Evolutionary conservation across 345 rosid genomes (phyloP).

Genomic region (Stellera chamaejasme): DNA sequence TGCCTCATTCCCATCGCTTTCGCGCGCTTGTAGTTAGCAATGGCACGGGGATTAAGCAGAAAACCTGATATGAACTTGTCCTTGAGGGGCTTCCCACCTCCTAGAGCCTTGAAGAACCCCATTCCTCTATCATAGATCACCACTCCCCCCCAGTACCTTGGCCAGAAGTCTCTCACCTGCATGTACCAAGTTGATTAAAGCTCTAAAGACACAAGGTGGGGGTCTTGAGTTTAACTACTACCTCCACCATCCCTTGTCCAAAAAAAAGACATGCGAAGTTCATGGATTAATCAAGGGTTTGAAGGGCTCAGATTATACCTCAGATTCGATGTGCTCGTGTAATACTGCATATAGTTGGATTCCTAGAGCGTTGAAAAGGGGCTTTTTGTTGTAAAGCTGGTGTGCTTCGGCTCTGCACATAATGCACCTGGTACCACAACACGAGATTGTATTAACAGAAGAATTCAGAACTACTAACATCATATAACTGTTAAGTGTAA

Average conservation of each 20-base stretch:
- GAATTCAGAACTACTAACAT: constrained; percentile 7
- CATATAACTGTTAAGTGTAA: not conserved
- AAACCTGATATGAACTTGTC: constrained; percentile 59
- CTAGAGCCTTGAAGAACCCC: constrained; percentile 63
- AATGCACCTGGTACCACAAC: constrained; percentile 40
- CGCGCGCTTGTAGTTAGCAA: constrained; percentile 58
- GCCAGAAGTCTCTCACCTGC: constrained; percentile 63
- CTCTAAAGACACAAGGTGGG: no score
- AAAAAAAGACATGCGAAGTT: constrained; percentile 2
- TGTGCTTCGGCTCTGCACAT: constrained; percentile 81
- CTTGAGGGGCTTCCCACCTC: constrained; percentile 50
- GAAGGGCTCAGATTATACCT: constrained; percentile 28
- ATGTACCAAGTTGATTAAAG: constrained; percentile 1
- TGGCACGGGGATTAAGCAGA: constrained; percentile 51
- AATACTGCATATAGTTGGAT: constrained; percentile 50
- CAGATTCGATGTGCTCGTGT: constrained; percentile 55
- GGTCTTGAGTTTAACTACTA: no score
- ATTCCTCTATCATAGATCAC: constrained; percentile 36
- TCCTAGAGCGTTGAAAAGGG: constrained; percentile 57
- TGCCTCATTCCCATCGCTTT: constrained; percentile 38
- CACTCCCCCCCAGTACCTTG: constrained; percentile 60
- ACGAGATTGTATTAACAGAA: no score
- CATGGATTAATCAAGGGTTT: constrained; percentile 4
- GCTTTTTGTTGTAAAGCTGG: constrained; percentile 48
- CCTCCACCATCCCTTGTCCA: not conserved